Conservation (phyloP, 768 basidiomycete species). For the Mycena filopes region DNA sequence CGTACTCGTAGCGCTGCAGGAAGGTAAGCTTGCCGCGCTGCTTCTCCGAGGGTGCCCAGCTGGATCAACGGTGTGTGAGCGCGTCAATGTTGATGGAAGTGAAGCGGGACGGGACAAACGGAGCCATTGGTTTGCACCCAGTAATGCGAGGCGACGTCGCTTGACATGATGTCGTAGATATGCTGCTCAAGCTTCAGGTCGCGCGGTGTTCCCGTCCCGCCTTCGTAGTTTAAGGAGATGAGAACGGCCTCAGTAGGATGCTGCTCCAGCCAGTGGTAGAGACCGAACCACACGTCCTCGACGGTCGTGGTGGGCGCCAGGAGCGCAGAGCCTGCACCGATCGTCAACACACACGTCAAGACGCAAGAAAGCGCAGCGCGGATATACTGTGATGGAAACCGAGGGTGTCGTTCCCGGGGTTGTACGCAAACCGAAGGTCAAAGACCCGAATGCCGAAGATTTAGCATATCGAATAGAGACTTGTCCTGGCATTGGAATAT, state of each 20-base stretch:
- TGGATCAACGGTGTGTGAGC: slow-evolving; percentile 29
- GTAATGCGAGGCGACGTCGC: slow-evolving; percentile 50
- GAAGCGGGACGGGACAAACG: slow-evolving; percentile 35
- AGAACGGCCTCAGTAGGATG: slow-evolving; percentile 64
- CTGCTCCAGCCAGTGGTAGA: slow-evolving; percentile 62
- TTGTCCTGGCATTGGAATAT: slow-evolving; percentile 31
- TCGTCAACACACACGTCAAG: background rate
- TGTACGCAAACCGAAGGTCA: slow-evolving; percentile 33
- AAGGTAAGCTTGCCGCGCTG: slow-evolving; percentile 63
- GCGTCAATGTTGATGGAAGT: background rate
- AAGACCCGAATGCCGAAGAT: slow-evolving; percentile 31
- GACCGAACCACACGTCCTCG: slow-evolving; percentile 61
- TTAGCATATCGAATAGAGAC: slow-evolving; percentile 31
- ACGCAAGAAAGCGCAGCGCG: background rate
- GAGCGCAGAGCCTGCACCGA: slow-evolving; percentile 48
- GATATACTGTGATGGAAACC: slow-evolving; percentile 33
- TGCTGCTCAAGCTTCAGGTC: slow-evolving; percentile 54
- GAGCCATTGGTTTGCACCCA: slow-evolving; percentile 60
- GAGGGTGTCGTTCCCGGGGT: slow-evolving; percentile 27
- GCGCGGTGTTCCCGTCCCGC: slow-evolving; percentile 55
- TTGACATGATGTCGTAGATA: slow-evolving; percentile 52
- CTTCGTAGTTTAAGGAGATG: slow-evolving; percentile 61
- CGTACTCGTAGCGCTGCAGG: slow-evolving; percentile 58
- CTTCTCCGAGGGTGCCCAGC: slow-evolving; percentile 61
- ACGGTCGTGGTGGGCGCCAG: slow-evolving; percentile 57